Conservation (phyloP, 2,329 filamentous ascomycete species). For the Fonsecaea nubica region DNA sequence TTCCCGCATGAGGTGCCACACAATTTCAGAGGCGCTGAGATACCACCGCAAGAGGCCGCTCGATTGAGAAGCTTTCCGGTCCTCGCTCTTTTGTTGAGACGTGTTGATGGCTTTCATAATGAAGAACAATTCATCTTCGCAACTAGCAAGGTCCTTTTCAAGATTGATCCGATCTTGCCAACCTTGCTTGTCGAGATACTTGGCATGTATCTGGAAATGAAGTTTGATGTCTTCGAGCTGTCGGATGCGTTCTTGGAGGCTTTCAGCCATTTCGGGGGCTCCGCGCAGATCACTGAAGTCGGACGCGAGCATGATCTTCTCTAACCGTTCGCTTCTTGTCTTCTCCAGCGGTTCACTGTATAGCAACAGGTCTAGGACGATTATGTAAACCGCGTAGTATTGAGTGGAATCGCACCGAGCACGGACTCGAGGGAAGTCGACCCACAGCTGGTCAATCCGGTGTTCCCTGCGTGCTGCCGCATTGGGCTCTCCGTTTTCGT, state of each 20-base stretch:
- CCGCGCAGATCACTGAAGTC: constrained; percentile 97
- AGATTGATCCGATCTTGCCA: constrained; percentile 91
- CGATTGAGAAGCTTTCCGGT: constrained; percentile 70
- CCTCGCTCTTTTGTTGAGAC: constrained; percentile 83
- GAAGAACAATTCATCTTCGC: constrained; percentile 98
- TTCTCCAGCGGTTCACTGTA: constrained; percentile 97
- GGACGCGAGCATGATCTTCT: constrained; percentile 98
- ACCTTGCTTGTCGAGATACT: constrained; percentile 82
- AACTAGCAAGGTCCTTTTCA: constrained; percentile 84
- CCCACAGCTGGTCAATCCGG: constrained; percentile 94
- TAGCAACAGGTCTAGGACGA: constrained; percentile 91
- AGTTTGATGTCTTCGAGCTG: constrained; percentile 96
- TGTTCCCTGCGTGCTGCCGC: constrained; percentile 66
- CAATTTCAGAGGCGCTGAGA: constrained; percentile 91
- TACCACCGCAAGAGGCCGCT: constrained; percentile 88
- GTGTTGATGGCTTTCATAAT: constrained; percentile 99
- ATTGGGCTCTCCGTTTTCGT: constrained; percentile 49
- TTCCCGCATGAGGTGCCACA: constrained; percentile 94
- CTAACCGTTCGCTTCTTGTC: constrained; percentile 90
- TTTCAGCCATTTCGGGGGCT: constrained; percentile 89
- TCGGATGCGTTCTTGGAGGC: constrained; percentile 87
- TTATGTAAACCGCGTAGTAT: constrained; percentile 98
- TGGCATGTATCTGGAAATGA: constrained; percentile 91
- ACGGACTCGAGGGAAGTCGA: constrained; percentile 91
- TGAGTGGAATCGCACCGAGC: constrained; percentile 97